A percentile compares a stretch with the other conserved stretches of the same genome.
These are phyloP conservation scores for Sparassis latifolia DNA, from an alignment of 1,284 basidiomycete genomes.

Conservation along the genomic window DNA sequence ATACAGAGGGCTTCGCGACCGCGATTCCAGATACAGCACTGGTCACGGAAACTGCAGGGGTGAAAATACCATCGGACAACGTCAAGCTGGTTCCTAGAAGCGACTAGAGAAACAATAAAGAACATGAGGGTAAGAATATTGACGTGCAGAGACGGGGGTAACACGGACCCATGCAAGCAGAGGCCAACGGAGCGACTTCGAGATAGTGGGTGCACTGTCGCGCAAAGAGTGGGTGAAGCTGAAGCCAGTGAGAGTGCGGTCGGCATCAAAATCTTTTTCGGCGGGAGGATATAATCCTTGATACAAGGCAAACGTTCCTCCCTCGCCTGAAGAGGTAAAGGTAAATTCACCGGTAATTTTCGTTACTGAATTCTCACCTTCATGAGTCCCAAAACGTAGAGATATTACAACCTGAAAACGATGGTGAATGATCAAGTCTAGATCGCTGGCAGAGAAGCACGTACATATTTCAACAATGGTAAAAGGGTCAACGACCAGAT, in stretches of 20 bases:
- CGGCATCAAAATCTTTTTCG: constrained; percentile 38
- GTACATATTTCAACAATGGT: constrained; percentile 62
- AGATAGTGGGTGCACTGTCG: constrained; percentile 14
- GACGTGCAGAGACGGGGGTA: not conserved
- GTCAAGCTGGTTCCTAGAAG: constrained; percentile 46
- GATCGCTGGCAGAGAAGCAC: constrained; percentile 13
- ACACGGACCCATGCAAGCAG: constrained; percentile 45
- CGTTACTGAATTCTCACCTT: constrained; percentile 31
- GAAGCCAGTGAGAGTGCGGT: constrained; percentile 47
- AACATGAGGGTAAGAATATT: not conserved
- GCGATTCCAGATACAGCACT: constrained; percentile 62
- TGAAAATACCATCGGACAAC: constrained; percentile 56
- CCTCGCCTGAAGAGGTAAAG: constrained; percentile 39
- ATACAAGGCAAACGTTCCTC: constrained; percentile 59
- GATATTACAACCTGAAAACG: constrained; percentile 43
- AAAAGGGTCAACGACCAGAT: constrained; percentile 58
- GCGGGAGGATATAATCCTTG: constrained; percentile 52
- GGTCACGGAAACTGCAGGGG: constrained; percentile 63
- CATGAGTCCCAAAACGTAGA: constrained; percentile 50
- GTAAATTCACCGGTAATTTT: not conserved
- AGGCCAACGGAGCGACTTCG: constrained; percentile 37
- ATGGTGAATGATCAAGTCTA: not conserved
- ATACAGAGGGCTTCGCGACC: constrained; percentile 46
- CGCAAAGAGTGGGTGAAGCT: constrained; percentile 18
- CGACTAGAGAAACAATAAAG: constrained; percentile 14